These are phyloP conservation scores for Botryotinia calthae DNA, from an alignment of 2,329 filamentous ascomycete species.

Conservation along the genomic window DNA sequence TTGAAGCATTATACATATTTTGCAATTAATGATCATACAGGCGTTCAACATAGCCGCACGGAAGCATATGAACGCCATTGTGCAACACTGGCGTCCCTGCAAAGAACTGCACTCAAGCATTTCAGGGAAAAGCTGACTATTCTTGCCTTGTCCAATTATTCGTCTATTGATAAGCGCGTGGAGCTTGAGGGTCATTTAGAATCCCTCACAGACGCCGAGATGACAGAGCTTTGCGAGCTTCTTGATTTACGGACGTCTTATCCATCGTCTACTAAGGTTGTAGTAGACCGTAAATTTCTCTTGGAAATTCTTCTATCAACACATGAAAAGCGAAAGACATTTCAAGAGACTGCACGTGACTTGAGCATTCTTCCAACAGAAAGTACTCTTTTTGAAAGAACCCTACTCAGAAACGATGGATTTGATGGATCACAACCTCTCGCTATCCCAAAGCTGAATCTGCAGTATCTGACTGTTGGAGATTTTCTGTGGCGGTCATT, in stretches of 20 bases:
- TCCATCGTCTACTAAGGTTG: conserved; percentile 65
- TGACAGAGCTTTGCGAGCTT: conserved; percentile 64
- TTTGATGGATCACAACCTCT: conserved; percentile 87
- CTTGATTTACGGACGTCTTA: conserved; percentile 83
- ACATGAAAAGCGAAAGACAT: conserved; percentile 76
- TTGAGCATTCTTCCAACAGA: conserved; percentile 84
- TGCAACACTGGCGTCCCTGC: conserved; percentile 70
- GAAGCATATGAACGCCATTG: conserved; percentile 82
- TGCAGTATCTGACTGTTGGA: conserved; percentile 91
- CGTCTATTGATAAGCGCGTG: conserved; percentile 73
- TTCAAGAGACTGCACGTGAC: conserved; percentile 72
- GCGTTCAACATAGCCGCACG: conserved; percentile 66
- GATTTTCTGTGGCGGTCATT: conserved; percentile 98
- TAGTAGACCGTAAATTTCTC: conserved; percentile 61
- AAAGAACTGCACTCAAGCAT: conserved; percentile 72
- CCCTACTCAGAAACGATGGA: conserved; percentile 74
- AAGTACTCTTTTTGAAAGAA: conserved; percentile 71
- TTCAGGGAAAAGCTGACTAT: conserved; percentile 92
- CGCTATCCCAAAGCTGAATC: conserved; percentile 88
- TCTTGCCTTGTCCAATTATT: conserved; percentile 87
- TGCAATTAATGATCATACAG: conserved; percentile 86
- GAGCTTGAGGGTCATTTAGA: conserved; percentile 77
- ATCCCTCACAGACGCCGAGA: conserved; percentile 69
- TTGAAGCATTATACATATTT: conserved; percentile 86
- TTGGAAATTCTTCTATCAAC: conserved; percentile 70